Base-by-base conservation (phyloP, 192 early-diverging fungal species). In the Backusella macrospora region DNA sequence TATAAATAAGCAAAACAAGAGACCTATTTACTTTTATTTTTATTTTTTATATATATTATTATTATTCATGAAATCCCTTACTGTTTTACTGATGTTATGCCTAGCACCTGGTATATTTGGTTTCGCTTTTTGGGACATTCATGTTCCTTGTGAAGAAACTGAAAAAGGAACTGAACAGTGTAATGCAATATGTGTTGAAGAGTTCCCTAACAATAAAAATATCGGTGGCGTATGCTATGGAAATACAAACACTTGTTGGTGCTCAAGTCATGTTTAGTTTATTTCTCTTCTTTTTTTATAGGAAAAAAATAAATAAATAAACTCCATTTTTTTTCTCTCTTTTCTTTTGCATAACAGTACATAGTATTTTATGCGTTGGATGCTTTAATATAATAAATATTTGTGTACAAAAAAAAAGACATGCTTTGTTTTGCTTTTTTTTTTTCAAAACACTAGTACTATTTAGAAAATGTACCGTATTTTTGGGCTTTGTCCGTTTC, bases 241-340 rank as follows among this genome's bases (percentile, higher is more conserved):
- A 23, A 59, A 59, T 59, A 59, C 52, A 59, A 13, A 59, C 26
- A 59, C 52, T 59, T 59, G 52, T 12, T 59, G 52, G 52, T 59
- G 52, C 13, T 59, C 52, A 9, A 59, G 21, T 59, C 52, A 59
- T 10, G 52, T 59, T 26, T 59, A 59, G 10, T 26, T 59, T 5
- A 13, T 18, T 21, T 59, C n/a, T n/a, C n/a, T n/a, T n/a, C n/a
- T n/a, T n/a, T n/a, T n/a, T n/a, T n/a, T n/a, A n/a, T n/a, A n/a
- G n/a, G n/a, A n/a, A n/a, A n/a, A n/a, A n/a, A n/a, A n/a, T n/a
- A n/a, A n/a, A n/a, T n/a, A n/a, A n/a, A n/a, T n/a, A n/a, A n/a
- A n/a, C n/a, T n/a, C n/a, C n/a, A n/a, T n/a, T n/a, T n/a, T n/a
- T n/a, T n/a, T n/a, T n/a, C n/a, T n/a, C n/a, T n/a, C n/a, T n/a